A percentile compares a stretch with the other conserved stretches of the same genome.
Conservation (phyloP, 495 filamentous ascomycete species). For the Aspergillus incahuasiensis region DNA sequence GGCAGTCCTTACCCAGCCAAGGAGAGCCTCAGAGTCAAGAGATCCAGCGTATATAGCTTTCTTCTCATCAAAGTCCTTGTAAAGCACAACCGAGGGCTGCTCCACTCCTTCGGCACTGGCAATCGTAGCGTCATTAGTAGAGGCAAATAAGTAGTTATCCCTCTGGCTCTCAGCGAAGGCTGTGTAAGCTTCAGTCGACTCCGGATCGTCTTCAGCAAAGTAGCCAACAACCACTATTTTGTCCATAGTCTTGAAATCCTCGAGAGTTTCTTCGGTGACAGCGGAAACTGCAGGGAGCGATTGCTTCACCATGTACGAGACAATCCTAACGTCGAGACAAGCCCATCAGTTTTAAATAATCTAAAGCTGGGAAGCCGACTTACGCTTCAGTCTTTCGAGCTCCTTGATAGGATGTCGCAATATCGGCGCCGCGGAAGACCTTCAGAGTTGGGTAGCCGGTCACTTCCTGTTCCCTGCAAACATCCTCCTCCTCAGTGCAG, state of each 20-base stretch:
- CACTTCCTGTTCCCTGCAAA: constrained; percentile 85
- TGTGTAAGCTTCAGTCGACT: constrained; percentile 74
- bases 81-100: constrained; percentile 83
- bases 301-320: constrained; percentile 99
- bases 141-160: constrained; percentile 88
- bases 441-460: constrained; percentile 98
- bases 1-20: constrained; percentile 75
- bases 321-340: constrained; percentile 54
- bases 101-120: constrained; percentile 87
- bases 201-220: constrained; percentile 78
- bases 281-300: constrained; percentile 85
- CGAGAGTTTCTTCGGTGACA: constrained; percentile 71
- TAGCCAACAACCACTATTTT: constrained; percentile 94
- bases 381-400: constrained; percentile 87
- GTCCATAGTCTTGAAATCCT: constrained; percentile 96
- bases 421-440: constrained; percentile 94
- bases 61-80: constrained; percentile 98
- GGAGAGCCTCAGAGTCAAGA: constrained; percentile 71
- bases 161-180: constrained; percentile 76
- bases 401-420: constrained; percentile 76
- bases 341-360: not conserved
- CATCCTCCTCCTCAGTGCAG: constrained; percentile 88
- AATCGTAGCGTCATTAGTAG: constrained; percentile 73
- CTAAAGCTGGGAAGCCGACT: constrained; percentile 22
- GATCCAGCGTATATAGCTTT: constrained; percentile 77